Percentiles rank a stretch among this genome's conserved stretches.
phyloP scores from a whole-genome alignment of 495 filamentous ascomycete species.

The Extremus antarcticus region DNA sequence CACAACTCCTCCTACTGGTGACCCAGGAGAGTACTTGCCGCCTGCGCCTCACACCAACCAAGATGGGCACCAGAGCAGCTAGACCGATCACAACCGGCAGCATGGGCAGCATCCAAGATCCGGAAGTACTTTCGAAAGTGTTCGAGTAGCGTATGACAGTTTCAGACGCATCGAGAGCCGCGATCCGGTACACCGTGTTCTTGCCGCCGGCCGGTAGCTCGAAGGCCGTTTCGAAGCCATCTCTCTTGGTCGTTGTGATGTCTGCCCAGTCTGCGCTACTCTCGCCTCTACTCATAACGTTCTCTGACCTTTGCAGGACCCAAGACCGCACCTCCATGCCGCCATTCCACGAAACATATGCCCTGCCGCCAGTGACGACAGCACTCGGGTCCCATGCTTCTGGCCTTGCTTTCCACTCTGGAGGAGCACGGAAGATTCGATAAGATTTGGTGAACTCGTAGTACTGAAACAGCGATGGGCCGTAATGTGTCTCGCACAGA shows the following conservation, averaged over 20 bases:
- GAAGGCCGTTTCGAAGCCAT: slow-evolving; percentile 2
- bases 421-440: neutral
- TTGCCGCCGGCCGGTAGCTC: neutral
- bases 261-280: neutral
- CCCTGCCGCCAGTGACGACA: neutral
- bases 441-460: neutral
- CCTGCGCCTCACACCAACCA: neutral
- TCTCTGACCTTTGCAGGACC: neutral
- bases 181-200: neutral
- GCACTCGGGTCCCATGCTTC: neutral
- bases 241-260: neutral
- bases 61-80: neutral
- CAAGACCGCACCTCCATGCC: neutral
- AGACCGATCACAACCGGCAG: neutral
- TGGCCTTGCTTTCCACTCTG: neutral
- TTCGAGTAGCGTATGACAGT: neutral
- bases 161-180: neutral
- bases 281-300: neutral
- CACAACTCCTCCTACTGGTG: neutral
- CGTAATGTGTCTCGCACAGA: slow-evolving; percentile 20
- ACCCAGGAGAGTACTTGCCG: neutral
- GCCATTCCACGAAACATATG: slow-evolving; percentile 12
- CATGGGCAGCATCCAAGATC: neutral
- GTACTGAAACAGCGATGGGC: neutral
- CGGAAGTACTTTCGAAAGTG: neutral